Evolutionary conservation across 2,329 filamentous ascomycete species (phyloP).

Genomic region (Macrophomina pseudophaseolina): DNA sequence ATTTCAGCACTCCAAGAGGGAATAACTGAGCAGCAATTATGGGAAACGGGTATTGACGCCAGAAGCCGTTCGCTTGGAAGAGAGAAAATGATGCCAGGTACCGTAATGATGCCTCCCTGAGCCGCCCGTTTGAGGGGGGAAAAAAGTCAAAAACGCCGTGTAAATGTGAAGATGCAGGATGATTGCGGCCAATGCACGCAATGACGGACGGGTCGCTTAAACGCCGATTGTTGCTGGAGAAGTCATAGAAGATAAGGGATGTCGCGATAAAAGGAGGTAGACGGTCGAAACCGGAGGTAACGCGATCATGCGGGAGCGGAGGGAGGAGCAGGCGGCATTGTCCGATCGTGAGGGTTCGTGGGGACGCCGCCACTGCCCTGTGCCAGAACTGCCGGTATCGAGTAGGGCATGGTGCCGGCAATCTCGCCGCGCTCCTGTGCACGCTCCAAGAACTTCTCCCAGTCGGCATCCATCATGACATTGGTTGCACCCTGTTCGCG

Average conservation of each 20-base stretch:
- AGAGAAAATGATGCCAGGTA: slow-evolving; percentile 23
- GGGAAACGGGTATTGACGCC: slow-evolving; percentile 26
- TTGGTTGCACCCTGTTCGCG: slow-evolving; percentile 64
- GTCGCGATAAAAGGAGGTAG: slow-evolving; percentile 2
- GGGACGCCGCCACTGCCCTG: slow-evolving; percentile 16
- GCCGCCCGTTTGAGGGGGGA: background rate
- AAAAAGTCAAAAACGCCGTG: slow-evolving; percentile 22
- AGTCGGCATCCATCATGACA: slow-evolving; percentile 70
- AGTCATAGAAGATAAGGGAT: slow-evolving; percentile 10
- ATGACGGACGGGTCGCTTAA: slow-evolving; percentile 15
- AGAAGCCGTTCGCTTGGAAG: slow-evolving; percentile 18
- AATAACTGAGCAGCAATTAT: slow-evolving; percentile 17
- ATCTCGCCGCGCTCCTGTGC: slow-evolving; percentile 24
- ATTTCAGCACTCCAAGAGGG: background rate
- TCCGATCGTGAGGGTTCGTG: slow-evolving; percentile 22
- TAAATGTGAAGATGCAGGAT: slow-evolving; percentile 25
- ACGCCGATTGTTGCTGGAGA: slow-evolving; percentile 21
- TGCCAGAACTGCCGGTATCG: slow-evolving; percentile 19
- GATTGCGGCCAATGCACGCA: slow-evolving; percentile 12
- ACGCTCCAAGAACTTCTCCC: slow-evolving; percentile 76
- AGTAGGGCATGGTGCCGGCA: slow-evolving; percentile 4
- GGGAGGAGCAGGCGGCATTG: slow-evolving; percentile 22
- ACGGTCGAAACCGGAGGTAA: background rate
- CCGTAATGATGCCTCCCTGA: slow-evolving; percentile 24
- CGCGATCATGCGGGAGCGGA: slow-evolving; percentile 19